phyloP scores from a whole-genome alignment of 2,329 filamentous ascomycete species.

The Ampelomyces quisqualis region DNA sequence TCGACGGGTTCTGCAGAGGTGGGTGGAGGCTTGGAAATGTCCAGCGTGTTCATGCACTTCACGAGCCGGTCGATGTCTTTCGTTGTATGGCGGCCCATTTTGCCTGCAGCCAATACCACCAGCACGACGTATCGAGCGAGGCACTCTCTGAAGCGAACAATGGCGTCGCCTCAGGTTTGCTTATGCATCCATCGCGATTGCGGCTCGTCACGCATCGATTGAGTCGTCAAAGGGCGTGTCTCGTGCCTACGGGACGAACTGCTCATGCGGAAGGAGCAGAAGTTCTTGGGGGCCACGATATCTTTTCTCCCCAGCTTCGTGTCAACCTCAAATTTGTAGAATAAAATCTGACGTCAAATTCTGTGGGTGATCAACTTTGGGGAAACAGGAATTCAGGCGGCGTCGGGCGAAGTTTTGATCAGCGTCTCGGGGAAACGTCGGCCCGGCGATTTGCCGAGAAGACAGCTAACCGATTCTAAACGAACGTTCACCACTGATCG shows the following conservation, averaged over 20 bases:
- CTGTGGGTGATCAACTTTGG: conserved; percentile 45
- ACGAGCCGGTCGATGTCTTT: conserved; percentile 31
- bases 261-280: conserved; percentile 31
- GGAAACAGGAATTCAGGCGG: conserved; percentile 26
- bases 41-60: conserved; percentile 27
- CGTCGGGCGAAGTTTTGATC: conserved; percentile 21
- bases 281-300: conserved; percentile 44
- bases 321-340: conserved; percentile 60
- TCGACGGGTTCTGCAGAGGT: conserved; percentile 3
- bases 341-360: conserved; percentile 60
- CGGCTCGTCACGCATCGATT: conserved; percentile 15
- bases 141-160: conserved; percentile 28
- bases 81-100: conserved; percentile 23
- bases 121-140: conserved; percentile 2
- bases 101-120: neutral
- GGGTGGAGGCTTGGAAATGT: conserved; percentile 13
- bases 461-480: neutral
- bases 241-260: conserved; percentile 43
- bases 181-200: conserved; percentile 47
- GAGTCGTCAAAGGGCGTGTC: conserved; percentile 21
- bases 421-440: conserved; percentile 3
- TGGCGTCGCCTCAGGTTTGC: conserved; percentile 37
- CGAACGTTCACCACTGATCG: too few relatives aligned
- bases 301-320: conserved; percentile 54
- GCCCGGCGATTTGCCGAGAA: neutral